Evolutionary conservation across 805 yeast genomes (phyloP).

Genomic region (Spathaspora sp.): DNA sequence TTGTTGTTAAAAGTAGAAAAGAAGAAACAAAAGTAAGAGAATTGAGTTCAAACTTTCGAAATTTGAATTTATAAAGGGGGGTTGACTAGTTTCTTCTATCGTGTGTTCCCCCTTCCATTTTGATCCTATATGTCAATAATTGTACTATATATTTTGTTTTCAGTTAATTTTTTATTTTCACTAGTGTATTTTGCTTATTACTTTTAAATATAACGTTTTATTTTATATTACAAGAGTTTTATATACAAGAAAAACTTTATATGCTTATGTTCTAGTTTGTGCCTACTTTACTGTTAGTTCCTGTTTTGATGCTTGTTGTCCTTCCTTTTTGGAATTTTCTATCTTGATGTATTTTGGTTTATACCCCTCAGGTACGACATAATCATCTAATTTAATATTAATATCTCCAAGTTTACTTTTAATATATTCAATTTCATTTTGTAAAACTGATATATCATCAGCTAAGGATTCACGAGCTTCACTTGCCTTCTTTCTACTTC

Average conservation of each 20-base stretch:
- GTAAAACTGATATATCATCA: constrained; percentile 69
- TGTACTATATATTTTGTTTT: constrained; percentile 1
- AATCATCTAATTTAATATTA: constrained; percentile 44
- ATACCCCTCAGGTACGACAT: constrained; percentile 36
- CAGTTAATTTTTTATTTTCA: background rate
- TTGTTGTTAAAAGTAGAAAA: constrained; percentile 73
- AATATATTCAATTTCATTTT: constrained; percentile 63
- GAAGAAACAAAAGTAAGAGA: constrained; percentile 29
- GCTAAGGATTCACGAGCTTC: constrained; percentile 59
- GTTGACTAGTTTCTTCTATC: background rate
- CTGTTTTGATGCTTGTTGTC: background rate
- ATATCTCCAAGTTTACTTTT: constrained; percentile 45
- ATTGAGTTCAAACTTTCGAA: background rate
- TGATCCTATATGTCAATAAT: background rate
- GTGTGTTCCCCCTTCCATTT: background rate
- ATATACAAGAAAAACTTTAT: background rate
- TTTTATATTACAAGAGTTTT: background rate
- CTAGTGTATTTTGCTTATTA: background rate
- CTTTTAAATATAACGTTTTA: background rate
- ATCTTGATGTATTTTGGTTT: constrained; percentile 14
- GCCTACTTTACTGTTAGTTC: background rate
- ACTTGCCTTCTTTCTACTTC: constrained; percentile 63
- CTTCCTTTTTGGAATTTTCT: constrained; percentile 2
- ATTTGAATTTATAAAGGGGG: background rate
- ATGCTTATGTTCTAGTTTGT: background rate